Conservation (phyloP, 768 basidiomycete species). For the Suillus subluteus region DNA sequence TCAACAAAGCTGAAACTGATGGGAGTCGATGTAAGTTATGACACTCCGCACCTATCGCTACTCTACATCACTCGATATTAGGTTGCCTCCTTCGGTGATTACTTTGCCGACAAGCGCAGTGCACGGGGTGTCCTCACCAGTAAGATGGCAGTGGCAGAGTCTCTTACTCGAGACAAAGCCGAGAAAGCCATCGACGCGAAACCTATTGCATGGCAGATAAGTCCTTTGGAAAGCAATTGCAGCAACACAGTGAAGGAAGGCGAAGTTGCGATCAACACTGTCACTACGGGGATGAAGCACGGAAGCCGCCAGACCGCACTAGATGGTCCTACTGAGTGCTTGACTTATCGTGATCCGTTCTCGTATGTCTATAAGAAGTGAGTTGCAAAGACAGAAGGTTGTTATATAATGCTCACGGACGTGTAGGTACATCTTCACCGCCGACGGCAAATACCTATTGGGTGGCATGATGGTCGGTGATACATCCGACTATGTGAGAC, state of each 20-base stretch:
- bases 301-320: constrained; percentile 23
- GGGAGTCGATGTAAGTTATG: constrained; percentile 52
- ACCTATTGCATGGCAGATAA: constrained; percentile 19
- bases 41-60: neutral
- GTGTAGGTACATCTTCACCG: constrained; percentile 63
- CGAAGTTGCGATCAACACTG: constrained; percentile 8
- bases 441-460: constrained; percentile 70
- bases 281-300: neutral
- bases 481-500: constrained; percentile 66
- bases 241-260: constrained; percentile 1
- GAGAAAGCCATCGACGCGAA: neutral
- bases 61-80: constrained; percentile 12
- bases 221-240: neutral
- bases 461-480: constrained; percentile 87
- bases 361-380: constrained; percentile 70
- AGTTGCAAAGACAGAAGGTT: constrained; percentile 6
- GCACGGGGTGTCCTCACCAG: constrained; percentile 14
- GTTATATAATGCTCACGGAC: constrained; percentile 1
- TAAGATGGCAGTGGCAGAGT: constrained; percentile 11
- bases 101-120: constrained; percentile 58
- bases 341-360: constrained; percentile 76
- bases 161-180: constrained; percentile 3
- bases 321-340: constrained; percentile 53
- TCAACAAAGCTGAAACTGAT: constrained; percentile 68
- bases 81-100: constrained; percentile 76